Evolutionary conservation across 1,284 basidiomycete species (phyloP).

Genomic region (Xerocomus minutiporus): DNA sequence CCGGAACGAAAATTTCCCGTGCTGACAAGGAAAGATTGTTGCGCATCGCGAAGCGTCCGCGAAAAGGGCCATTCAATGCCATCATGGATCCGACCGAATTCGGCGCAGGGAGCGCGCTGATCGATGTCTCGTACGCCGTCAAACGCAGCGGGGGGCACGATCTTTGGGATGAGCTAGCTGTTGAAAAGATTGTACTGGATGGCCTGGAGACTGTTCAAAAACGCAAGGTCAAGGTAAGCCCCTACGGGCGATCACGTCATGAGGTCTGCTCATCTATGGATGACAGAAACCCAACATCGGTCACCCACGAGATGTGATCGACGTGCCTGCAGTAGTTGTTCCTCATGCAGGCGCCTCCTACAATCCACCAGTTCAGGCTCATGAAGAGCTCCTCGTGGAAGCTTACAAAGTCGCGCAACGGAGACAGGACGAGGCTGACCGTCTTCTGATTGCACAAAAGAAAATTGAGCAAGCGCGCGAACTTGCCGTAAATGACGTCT

Average conservation of each 20-base stretch:
- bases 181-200: conserved; percentile 37
- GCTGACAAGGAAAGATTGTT: conserved; percentile 75
- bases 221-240: conserved; percentile 47
- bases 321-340: conserved; percentile 60
- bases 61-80: conserved; percentile 68
- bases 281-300: conserved; percentile 45
- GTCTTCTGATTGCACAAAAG: conserved; percentile 50
- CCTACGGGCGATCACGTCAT: background rate
- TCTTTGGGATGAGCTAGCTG: conserved; percentile 51
- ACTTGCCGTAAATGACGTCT: conserved; percentile 22
- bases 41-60: conserved; percentile 65
- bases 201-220: conserved; percentile 44
- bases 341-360: conserved; percentile 93
- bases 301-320: conserved; percentile 51
- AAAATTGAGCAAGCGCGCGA: conserved; percentile 50
- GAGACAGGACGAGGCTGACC: conserved; percentile 52
- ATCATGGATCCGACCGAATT: conserved; percentile 61
- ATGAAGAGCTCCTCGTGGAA: conserved; percentile 68
- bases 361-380: conserved; percentile 79
- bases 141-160: conserved; percentile 72
- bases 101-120: conserved; percentile 55
- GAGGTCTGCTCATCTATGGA: background rate
- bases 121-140: conserved; percentile 63
- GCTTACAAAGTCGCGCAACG: conserved; percentile 70
- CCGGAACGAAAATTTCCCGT: conserved; percentile 37